phyloP scores from a whole-genome alignment of 305 asterid species.

The Solanum chacoense region DNA sequence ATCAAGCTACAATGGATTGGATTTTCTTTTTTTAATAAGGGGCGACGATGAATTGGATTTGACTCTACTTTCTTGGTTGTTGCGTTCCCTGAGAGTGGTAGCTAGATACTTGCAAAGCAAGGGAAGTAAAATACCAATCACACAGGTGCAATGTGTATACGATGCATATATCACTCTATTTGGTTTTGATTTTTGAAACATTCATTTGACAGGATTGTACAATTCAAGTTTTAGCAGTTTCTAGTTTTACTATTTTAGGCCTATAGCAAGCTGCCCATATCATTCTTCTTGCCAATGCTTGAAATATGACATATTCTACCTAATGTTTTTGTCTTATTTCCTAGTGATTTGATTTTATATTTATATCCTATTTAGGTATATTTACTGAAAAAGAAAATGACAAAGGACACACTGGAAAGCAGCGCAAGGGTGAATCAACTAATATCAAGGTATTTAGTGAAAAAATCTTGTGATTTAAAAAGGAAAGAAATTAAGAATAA shows the following conservation, averaged over 20 bases:
- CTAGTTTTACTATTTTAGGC: neutral
- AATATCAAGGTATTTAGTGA: constrained; percentile 30
- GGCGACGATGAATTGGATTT: neutral
- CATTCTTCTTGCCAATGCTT: constrained; percentile 1
- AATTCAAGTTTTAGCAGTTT: neutral
- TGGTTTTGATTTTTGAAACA: neutral
- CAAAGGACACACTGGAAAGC: constrained; percentile 20
- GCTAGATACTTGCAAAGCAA: neutral
- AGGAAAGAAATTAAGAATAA: neutral
- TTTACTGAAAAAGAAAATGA: constrained; percentile 29
- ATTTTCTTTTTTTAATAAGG: neutral
- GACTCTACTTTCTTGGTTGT: neutral
- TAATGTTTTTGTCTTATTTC: neutral
- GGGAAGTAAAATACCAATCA: neutral
- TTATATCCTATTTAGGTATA: constrained; percentile 28
- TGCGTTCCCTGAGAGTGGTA: neutral
- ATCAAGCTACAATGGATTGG: neutral
- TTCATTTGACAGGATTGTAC: neutral
- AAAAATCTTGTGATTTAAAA: neutral
- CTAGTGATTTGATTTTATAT: neutral
- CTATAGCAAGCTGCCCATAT: neutral
- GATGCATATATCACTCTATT: neutral
- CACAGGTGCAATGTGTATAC: neutral
- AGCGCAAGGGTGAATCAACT: constrained; percentile 14
- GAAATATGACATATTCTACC: neutral